phyloP scores from a whole-genome alignment of 139 green algal species.

The Chlorella sp. region DNA sequence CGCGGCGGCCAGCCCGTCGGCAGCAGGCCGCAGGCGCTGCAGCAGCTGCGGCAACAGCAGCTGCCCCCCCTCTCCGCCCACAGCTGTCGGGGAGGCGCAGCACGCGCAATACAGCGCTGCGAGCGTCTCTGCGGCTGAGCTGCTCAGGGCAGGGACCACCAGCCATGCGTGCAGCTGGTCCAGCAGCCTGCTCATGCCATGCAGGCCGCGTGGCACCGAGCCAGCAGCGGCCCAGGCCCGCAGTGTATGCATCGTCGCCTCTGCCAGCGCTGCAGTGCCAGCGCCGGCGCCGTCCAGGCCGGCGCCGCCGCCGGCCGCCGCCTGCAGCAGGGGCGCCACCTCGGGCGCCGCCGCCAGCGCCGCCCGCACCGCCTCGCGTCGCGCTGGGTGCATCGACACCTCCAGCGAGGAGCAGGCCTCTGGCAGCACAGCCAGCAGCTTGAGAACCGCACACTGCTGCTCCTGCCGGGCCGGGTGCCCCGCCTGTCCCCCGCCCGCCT shows the following conservation, averaged over 20 bases:
- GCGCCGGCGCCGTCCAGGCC: too few relatives aligned
- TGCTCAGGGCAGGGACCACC: constrained; percentile 1
- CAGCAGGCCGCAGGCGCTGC: background rate
- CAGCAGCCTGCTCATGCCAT: too few relatives aligned
- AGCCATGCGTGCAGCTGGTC: constrained; percentile 14
- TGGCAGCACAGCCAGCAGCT: constrained; percentile 36
- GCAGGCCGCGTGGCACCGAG: background rate
- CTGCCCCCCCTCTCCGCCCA: too few relatives aligned
- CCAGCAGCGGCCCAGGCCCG: background rate
- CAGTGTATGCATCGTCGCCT: too few relatives aligned
- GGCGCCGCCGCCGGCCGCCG: background rate
- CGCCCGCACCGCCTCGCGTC: constrained; percentile 13
- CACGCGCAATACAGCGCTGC: constrained; percentile 31
- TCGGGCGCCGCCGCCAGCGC: background rate
- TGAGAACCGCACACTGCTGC: constrained; percentile 29
- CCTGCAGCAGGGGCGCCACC: constrained; percentile 12
- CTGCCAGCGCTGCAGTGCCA: too few relatives aligned
- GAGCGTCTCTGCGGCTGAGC: constrained; percentile 30
- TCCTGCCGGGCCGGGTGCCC: too few relatives aligned
- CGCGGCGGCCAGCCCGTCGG: constrained; percentile 11
- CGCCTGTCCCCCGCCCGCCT: too few relatives aligned
- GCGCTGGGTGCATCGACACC: constrained; percentile 25
- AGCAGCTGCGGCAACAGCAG: background rate
- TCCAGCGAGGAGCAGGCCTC: constrained; percentile 9
- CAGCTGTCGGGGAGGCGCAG: too few relatives aligned